Conservation (phyloP, 2,329 filamentous ascomycete genomes). For the Trichoderma guizhouense region DNA sequence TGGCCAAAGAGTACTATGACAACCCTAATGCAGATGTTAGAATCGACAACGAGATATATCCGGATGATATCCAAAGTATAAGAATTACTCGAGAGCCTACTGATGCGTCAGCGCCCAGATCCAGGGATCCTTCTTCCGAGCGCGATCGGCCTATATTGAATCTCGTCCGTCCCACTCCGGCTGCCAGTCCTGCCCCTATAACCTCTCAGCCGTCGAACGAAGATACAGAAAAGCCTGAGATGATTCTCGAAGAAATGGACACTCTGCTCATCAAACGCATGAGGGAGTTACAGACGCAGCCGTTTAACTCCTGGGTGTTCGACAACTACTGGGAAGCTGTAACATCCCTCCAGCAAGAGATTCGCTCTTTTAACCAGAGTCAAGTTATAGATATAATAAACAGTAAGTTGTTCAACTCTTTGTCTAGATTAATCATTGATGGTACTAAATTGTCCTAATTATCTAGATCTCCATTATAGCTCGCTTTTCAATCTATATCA, state of each 20-base stretch:
- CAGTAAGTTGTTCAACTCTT: neutral
- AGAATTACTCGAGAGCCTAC: neutral
- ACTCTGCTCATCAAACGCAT: no score
- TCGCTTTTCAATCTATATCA: neutral
- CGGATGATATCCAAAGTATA: neutral
- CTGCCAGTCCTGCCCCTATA: neutral
- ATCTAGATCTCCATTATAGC: neutral
- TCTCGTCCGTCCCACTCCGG: neutral
- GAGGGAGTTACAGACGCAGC: no score
- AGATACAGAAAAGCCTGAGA: neutral
- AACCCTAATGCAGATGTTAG: neutral
- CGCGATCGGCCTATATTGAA: neutral
- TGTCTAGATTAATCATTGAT: accelerated
- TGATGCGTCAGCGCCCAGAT: neutral
- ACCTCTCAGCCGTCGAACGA: neutral
- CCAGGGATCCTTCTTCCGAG: neutral
- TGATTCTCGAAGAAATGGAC: no score
- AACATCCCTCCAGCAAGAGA: accelerated
- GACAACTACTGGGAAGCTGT: no score
- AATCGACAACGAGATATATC: neutral
- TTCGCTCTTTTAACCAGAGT: no score
- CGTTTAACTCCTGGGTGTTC: no score
- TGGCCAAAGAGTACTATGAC: neutral
- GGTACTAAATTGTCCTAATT: neutral
- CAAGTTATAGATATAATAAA: no score